Percentiles rank a stretch among this genome's conserved stretches.
Conservation (phyloP, 805 yeast species). For the Saturnispora zaruensis region DNA sequence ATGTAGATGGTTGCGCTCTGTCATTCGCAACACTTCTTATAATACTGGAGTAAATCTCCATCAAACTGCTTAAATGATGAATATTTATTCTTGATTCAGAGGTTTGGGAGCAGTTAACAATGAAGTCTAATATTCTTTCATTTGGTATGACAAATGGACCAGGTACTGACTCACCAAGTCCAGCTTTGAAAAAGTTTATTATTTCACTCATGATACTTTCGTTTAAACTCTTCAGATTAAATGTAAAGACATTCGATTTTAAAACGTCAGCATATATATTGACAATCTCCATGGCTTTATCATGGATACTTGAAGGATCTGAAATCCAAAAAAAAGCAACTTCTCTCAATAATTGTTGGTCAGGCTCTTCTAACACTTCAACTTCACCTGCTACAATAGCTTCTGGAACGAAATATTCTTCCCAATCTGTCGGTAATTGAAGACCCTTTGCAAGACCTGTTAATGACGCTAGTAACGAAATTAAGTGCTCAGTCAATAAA, state of each 20-base stretch:
- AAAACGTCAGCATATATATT: constrained; percentile 34
- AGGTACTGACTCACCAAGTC: constrained; percentile 50
- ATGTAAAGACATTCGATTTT: constrained; percentile 13
- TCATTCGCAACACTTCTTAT: constrained; percentile 26
- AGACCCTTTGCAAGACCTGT: constrained; percentile 67
- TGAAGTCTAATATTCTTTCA: constrained; percentile 34
- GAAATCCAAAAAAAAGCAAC: constrained; percentile 4
- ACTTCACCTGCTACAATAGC: not conserved
- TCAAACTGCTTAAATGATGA: constrained; percentile 9
- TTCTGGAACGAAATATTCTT: constrained; percentile 26
- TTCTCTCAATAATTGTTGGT: not conserved
- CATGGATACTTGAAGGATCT: constrained; percentile 41
- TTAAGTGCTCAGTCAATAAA: constrained; percentile 36
- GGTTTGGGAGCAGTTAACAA: constrained; percentile 27
- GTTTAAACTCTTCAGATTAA: constrained; percentile 24
- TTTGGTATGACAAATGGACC: constrained; percentile 59
- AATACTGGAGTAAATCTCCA: constrained; percentile 31
- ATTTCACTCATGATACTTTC: constrained; percentile 54
- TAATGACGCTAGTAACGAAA: constrained; percentile 54
- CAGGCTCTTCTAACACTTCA: not conserved
- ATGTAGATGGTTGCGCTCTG: not conserved
- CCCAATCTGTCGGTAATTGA: constrained; percentile 47
- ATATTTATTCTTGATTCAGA: constrained; percentile 27
- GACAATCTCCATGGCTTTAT: constrained; percentile 34
- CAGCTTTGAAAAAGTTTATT: constrained; percentile 53